Conservation (phyloP, 2,329 filamentous ascomycete species). For the Venturia aucupariae region DNA sequence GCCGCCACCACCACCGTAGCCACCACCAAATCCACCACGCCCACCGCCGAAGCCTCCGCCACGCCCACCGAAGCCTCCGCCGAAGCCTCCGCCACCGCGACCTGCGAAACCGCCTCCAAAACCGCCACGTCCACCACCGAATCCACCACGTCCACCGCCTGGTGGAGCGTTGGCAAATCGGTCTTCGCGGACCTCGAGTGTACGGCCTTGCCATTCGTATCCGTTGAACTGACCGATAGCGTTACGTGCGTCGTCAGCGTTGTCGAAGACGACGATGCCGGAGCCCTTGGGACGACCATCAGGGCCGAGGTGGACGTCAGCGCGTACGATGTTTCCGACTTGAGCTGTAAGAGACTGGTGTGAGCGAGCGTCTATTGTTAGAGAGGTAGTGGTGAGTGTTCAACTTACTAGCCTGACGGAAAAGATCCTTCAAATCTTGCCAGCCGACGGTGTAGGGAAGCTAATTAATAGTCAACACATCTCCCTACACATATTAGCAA, state of each 20-base stretch:
- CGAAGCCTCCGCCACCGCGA: constrained; percentile 46
- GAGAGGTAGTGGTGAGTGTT: constrained; percentile 8
- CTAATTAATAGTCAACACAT: constrained; percentile 41
- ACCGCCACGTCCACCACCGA: constrained; percentile 44
- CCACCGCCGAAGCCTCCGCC: constrained; percentile 52
- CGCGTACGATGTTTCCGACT: constrained; percentile 62
- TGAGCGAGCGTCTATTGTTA: constrained; percentile 42
- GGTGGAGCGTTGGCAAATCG: constrained; percentile 64
- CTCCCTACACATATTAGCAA: constrained; percentile 16
- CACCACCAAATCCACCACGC: constrained; percentile 31
- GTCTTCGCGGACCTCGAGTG: constrained; percentile 91
- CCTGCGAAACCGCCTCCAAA: constrained; percentile 42
- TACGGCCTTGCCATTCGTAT: constrained; percentile 94
- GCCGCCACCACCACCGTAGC: constrained; percentile 32
- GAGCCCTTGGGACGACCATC: constrained; percentile 94
- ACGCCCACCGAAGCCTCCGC: constrained; percentile 38
- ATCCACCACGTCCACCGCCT: constrained; percentile 34
- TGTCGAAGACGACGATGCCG: constrained; percentile 94
- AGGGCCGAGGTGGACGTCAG: constrained; percentile 85
- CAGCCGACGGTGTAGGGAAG: constrained; percentile 95
- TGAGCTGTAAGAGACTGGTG: constrained; percentile 7
- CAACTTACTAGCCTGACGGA: constrained; percentile 88
- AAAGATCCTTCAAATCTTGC: constrained; percentile 98
- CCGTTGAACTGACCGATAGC: constrained; percentile 97
- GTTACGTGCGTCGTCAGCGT: constrained; percentile 84